These are phyloP conservation scores for Naegleria lovaniensis DNA, from an alignment of 208 protist genomes.

Conservation along the genomic window DNA sequence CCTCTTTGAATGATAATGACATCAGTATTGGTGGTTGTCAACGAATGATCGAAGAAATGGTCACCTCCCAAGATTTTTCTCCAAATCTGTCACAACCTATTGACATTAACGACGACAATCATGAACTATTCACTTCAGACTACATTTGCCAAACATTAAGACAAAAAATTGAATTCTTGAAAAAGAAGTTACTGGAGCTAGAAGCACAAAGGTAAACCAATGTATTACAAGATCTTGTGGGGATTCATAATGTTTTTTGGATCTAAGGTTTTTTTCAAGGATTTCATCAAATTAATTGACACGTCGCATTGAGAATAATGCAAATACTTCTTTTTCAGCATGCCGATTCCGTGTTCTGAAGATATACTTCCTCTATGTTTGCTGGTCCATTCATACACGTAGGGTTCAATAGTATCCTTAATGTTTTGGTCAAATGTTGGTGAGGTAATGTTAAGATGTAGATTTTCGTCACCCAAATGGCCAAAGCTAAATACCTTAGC, in stretches of 20 bases:
- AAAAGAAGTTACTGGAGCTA: not conserved
- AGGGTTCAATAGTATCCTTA: constrained; percentile 58
- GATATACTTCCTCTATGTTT: constrained; percentile 52
- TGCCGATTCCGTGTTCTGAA: constrained; percentile 87
- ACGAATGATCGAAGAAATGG: not conserved
- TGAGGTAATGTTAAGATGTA: constrained; percentile 85
- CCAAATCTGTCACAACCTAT: too few species aligned
- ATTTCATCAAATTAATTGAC: constrained; percentile 74
- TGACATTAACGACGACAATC: not conserved
- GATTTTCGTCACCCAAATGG: constrained; percentile 91
- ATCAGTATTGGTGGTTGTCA: not conserved
- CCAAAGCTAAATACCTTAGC: constrained; percentile 68
- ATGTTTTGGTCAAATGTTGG: constrained; percentile 30
- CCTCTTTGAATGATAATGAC: not conserved
- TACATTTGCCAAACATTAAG: not conserved
- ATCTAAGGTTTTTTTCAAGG: constrained; percentile 78
- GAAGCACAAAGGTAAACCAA: not conserved
- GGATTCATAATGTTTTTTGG: constrained; percentile 91
- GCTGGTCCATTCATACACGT: constrained; percentile 63
- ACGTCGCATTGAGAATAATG: constrained; percentile 61
- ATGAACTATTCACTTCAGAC: not conserved
- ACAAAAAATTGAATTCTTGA: not conserved
- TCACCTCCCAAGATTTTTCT: not conserved
- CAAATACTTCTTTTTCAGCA: constrained; percentile 74
- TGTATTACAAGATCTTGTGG: constrained; percentile 75